Evolutionary conservation across 805 yeast genomes (phyloP), one percentile per base, ranked within the genome.

Genomic region (Myxozyma melibiosi): DNA sequence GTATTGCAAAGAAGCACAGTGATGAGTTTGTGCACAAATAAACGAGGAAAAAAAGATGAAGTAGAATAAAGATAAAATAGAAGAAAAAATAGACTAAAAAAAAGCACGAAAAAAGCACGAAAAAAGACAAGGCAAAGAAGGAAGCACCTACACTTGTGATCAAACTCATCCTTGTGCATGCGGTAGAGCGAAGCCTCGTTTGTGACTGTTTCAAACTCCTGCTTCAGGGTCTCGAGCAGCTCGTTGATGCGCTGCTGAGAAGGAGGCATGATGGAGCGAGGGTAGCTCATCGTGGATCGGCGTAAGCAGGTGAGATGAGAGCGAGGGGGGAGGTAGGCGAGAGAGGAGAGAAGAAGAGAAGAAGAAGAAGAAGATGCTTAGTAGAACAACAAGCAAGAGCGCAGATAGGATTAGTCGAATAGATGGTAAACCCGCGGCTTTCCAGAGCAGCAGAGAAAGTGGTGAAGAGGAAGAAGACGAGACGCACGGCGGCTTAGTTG

Each of bases 101-200:
- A 37, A 42, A 37, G 33, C n/a, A 16, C 30, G 27, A 30, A 11
- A 11, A 25, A 46, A 37, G 27, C 18, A 18, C n/a, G 9, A 28
- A 24, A 28, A 39, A 22, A 18, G 16, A 40, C 5, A 39, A 16
- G 16, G n/a, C 22, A 43, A 33, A 6, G 30, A 42, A 31, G 16
- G 24, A 9, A 46, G 4, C 14, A 66, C 70, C 33, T 45, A 68
- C 70, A 85, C 71, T 91, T 91, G 66, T 86, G 77, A 73, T 92
- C 98, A 66, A 84, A 88, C 71, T 91, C 97, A 71, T 90, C 96
- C 76, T 90, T 92, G 72, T 90, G 96, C 72, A 88, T 83, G 67
- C 92, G 83, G 74, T 84, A 88, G 63, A 83, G 81, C 50, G 90
- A 81, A 14, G 97, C 96, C 73, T 92, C 97, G 68, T 83, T 84